Evolutionary conservation across 345 rosid species (phyloP), one percentile per base, ranked within the genome.

Genomic region (Lagerstroemia speciosa): DNA sequence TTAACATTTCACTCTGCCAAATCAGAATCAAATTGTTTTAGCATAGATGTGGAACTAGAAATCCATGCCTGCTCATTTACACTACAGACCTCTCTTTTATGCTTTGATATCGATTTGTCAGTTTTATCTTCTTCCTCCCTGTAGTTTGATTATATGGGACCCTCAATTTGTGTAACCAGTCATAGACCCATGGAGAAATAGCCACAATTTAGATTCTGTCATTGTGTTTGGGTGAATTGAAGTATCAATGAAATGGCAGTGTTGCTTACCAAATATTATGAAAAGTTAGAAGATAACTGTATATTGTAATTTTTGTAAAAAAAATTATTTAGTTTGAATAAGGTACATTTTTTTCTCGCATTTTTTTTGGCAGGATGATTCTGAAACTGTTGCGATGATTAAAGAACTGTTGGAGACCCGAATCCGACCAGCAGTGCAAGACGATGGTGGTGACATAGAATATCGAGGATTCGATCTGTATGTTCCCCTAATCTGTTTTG

Each of bases 391-490:
- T 75, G 96, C 96, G 57, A 94, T 94, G 99, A 94, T 94, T 74
- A 89, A 94, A 84, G 99, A 94, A 73, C 83, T 94, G 67, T 74
- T 94, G 73, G 99, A 94, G 81, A 91, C 99, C 55, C 97, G 98
- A 32, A 91, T 94, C 65, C 83, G 99, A 61, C 98, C 99, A 43
- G 91, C 98, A 9, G 99, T 94, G 71, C 99, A 94, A 82, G 98
- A 94, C 74, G 98, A 94, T 79, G 99, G 99, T 69, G 96, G 99
- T 58, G 99, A 94, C 75, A 94, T 91, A 0, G 97, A 87, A 73
- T 94, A 88, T 78, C 76, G 87, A 43, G 96, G 96, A 64, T 91
- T 91, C 76, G 91, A 94, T 71, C 79, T 64, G 95, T 94, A 83
- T 33, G 90, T 73, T 79, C 71, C 71, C 62, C 22, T 72, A 55